These are phyloP conservation scores for Microthlaspi erraticum DNA, from an alignment of 345 rosid genomes.

Conservation along the genomic window DNA sequence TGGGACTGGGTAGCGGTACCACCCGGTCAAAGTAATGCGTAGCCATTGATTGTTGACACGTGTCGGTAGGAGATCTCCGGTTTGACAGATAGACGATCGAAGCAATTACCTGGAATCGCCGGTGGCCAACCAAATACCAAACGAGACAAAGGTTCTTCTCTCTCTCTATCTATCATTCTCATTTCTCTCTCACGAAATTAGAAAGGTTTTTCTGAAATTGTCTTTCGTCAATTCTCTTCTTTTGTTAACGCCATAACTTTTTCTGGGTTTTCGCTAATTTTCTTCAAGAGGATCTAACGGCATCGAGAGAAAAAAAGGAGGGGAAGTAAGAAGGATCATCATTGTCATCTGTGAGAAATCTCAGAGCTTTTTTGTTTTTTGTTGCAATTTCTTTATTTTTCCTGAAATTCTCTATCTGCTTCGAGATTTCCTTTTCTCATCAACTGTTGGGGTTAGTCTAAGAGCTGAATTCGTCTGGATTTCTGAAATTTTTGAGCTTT, in stretches of 20 bases:
- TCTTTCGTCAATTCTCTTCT: slow-evolving; percentile 38
- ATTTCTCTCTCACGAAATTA: slow-evolving; percentile 31
- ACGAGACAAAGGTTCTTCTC: slow-evolving; percentile 39
- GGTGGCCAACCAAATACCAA: slow-evolving; percentile 65
- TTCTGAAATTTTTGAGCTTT: slow-evolving; percentile 9
- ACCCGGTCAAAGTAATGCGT: slow-evolving; percentile 39
- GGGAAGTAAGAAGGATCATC: slow-evolving; percentile 28
- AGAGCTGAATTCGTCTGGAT: slow-evolving; percentile 32
- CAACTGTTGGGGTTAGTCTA: neutral
- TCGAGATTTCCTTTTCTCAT: slow-evolving; percentile 5
- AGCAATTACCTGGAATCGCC: slow-evolving; percentile 73
- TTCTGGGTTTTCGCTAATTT: slow-evolving; percentile 33
- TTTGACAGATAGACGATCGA: slow-evolving; percentile 52
- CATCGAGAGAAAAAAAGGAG: neutral
- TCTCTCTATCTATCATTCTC: slow-evolving; percentile 17
- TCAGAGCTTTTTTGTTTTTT: neutral
- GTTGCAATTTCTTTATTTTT: slow-evolving; percentile 21
- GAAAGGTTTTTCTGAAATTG: slow-evolving; percentile 28
- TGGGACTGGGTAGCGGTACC: slow-evolving; percentile 46
- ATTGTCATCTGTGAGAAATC: slow-evolving; percentile 34
- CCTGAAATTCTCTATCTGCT: slow-evolving; percentile 28
- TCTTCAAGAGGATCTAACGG: slow-evolving; percentile 24
- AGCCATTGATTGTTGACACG: slow-evolving; percentile 51
- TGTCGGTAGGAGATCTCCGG: slow-evolving; percentile 30
- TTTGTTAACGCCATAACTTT: slow-evolving; percentile 35